Base-by-base conservation (phyloP, 1,139 yeast genomes). In the Geotrichum klebahnii region DNA sequence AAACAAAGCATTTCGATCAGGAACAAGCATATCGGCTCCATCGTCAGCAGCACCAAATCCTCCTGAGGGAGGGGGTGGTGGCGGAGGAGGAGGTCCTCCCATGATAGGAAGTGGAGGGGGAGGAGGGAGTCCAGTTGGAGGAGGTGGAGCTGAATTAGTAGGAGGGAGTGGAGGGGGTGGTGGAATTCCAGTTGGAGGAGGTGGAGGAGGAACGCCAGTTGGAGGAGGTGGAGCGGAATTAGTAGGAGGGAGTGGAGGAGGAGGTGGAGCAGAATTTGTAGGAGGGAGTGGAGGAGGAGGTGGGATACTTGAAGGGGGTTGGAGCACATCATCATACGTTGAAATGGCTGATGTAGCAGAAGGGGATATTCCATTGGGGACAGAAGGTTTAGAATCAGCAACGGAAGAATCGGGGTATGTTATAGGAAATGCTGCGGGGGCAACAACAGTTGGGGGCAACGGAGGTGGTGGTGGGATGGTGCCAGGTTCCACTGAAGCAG, bases 11-110 rank as follows among this genome's bases (percentile, higher is more conserved):
- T 46, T 47, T 10, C 50, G 46, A 37, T 47, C 50, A 9, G 50
- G 68, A 0, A 79, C 78, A 20, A 72, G 66, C 39, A 78, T 69
- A 50, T 70, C 66, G 3, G 75, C 72, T 2, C 69, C 63, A 0
- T 71, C 73, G 10, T 58, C 51, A 1, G 50, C 41, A 12, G 24
- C 6, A 61, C 46, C 10, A 3, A 70, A 61, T 2, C 67, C 61
- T 3, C 64, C 61, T 5, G 60, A 12, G 58, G 56, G n/a, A n/a
- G 69, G 62, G 12, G 71, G 65, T 1, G 73, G 67, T 16, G 70
- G 66, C 6, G 70, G 65, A 6, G 71, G 67, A 16, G 70, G 60
- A 14, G 65, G 57, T 9, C 41, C 51, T 2, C 57, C 56, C 20
- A 57, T 51, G 1, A 57, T 45, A 20, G 55, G 51, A 12, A 53